phyloP scores from a whole-genome alignment of 2,329 filamentous ascomycete genomes.

The Talaromyces funiculosus region DNA sequence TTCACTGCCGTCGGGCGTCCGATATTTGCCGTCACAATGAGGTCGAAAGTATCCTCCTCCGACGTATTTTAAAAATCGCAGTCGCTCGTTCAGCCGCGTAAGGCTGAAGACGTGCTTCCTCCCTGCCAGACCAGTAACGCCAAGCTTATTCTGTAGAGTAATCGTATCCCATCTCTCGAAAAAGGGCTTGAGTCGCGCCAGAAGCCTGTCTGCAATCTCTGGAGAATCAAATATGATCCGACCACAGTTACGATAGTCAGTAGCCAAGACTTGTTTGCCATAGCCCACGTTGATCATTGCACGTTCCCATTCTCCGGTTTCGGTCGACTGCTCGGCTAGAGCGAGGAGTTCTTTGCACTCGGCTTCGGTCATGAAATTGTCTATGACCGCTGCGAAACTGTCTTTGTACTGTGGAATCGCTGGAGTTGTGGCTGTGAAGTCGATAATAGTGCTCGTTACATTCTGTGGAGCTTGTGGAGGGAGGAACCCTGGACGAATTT shows the following conservation, averaged over 20 bases:
- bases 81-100: conserved; percentile 60
- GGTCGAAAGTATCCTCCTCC: conserved; percentile 67
- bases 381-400: conserved; percentile 57
- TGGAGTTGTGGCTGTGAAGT: conserved; percentile 46
- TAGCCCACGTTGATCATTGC: conserved; percentile 63
- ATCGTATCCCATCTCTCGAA: conserved; percentile 47
- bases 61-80: conserved; percentile 70
- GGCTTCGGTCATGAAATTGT: conserved; percentile 55
- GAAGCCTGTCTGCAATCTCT: conserved; percentile 57
- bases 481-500: conserved; percentile 22
- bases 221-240: conserved; percentile 69
- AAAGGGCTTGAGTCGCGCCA: conserved; percentile 49
- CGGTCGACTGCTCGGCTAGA: conserved; percentile 43
- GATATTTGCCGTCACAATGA: conserved; percentile 64
- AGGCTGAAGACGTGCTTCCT: conserved; percentile 35
- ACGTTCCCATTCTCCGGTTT: conserved; percentile 52
- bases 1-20: conserved; percentile 49
- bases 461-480: conserved; percentile 35
- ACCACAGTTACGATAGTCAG: conserved; percentile 62
- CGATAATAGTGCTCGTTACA: conserved; percentile 46
- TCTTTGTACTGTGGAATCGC: conserved; percentile 49
- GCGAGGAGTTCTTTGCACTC: conserved; percentile 58
- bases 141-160: conserved; percentile 29
- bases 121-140: conserved; percentile 41
- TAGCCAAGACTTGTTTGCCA: conserved; percentile 54